Evolutionary conservation across 257 asterid genomes (phyloP).

Genomic region (Nyctanthes arbortristis): DNA sequence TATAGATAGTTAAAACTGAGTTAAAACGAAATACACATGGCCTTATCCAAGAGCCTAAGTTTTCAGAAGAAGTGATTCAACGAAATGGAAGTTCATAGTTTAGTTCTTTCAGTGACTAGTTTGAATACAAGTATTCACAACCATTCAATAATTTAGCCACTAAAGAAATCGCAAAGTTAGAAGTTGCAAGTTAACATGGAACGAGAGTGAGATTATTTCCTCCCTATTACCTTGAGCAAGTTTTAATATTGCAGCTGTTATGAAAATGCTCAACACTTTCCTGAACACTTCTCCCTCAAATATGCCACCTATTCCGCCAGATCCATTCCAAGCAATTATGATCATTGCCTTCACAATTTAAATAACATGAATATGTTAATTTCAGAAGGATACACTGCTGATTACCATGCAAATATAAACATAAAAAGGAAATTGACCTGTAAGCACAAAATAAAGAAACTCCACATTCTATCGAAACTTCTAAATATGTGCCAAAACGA

Average conservation of each 20-base stretch:
- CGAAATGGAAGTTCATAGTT: background rate
- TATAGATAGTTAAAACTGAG: too few species aligned
- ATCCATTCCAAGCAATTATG: constrained; percentile 85
- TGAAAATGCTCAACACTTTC: constrained; percentile 89
- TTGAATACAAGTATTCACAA: background rate
- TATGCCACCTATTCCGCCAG: constrained; percentile 58
- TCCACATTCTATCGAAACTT: constrained; percentile 96
- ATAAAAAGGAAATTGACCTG: constrained; percentile 55
- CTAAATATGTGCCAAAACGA: constrained; percentile 86
- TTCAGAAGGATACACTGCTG: constrained; percentile 23
- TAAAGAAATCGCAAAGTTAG: background rate
- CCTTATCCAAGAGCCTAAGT: too few species aligned
- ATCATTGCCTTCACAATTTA: constrained; percentile 75
- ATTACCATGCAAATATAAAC: constrained; percentile 17
- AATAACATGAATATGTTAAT: constrained; percentile 19
- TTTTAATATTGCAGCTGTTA: constrained; percentile 89
- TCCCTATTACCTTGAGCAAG: constrained; percentile 65
- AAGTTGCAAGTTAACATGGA: constrained; percentile 14
- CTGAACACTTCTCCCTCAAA: constrained; percentile 68
- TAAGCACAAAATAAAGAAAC: constrained; percentile 76
- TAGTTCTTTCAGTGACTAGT: constrained; percentile 13
- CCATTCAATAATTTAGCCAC: background rate
- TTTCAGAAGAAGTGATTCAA: too few species aligned
- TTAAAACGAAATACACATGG: too few species aligned
- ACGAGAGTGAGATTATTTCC: constrained; percentile 21